phyloP scores from a whole-genome alignment of 2,329 filamentous ascomycete genomes.

The Aureobasidium sp. region DNA sequence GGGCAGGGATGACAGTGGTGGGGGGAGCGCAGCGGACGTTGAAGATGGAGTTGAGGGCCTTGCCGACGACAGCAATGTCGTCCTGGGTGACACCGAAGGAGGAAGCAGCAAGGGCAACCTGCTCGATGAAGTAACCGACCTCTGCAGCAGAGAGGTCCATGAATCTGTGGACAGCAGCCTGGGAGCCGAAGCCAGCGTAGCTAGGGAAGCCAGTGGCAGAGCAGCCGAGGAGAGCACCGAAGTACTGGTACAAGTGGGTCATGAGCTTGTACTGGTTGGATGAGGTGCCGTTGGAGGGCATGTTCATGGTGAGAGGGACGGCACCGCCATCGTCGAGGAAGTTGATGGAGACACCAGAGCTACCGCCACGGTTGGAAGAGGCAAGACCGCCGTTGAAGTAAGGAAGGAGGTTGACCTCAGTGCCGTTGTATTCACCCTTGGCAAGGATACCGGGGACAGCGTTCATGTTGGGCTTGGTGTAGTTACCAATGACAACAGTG shows the following conservation, averaged over 20 bases:
- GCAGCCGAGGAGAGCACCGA: conserved; percentile 53
- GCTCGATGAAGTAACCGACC: conserved; percentile 53
- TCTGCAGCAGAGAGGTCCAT: conserved; percentile 50
- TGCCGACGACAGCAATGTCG: conserved; percentile 46
- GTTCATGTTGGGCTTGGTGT: conserved; percentile 42
- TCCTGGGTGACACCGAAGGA: conserved; percentile 53
- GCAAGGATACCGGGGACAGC: conserved; percentile 53
- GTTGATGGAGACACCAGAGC: conserved; percentile 45
- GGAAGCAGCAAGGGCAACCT: conserved; percentile 50
- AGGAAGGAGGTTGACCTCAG: conserved; percentile 49
- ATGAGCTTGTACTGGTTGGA: conserved; percentile 52
- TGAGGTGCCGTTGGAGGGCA: conserved; percentile 43
- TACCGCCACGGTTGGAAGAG: conserved; percentile 48
- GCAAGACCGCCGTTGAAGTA: conserved; percentile 53
- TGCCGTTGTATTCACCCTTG: conserved; percentile 43
- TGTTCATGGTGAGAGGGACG: conserved; percentile 49
- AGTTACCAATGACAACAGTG: conserved; percentile 54
- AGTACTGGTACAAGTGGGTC: conserved; percentile 57
- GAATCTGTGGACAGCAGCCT: conserved; percentile 50
- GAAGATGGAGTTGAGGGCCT: conserved; percentile 46
- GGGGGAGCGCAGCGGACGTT: conserved; percentile 45
- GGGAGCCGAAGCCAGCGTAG: conserved; percentile 42
- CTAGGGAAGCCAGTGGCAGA: conserved; percentile 43
- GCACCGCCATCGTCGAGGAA: conserved; percentile 56
- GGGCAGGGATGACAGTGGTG: conserved; percentile 39